These are phyloP conservation scores for Amanita pseudoporphyria DNA, from an alignment of 768 basidiomycete genomes.

Conservation along the genomic window DNA sequence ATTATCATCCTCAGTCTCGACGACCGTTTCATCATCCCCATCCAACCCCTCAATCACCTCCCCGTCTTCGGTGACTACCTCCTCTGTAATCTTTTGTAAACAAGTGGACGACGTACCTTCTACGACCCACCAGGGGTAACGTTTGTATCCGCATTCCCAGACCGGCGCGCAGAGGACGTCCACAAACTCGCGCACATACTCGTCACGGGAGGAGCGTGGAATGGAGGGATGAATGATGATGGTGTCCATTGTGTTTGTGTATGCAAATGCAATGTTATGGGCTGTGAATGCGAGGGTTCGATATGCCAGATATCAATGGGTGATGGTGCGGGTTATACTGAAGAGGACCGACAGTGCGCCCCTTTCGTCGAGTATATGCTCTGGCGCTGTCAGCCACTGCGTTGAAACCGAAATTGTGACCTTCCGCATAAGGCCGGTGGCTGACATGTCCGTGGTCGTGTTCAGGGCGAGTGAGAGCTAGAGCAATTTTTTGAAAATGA, in stretches of 20 bases:
- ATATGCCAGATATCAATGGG: background rate
- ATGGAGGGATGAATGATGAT: background rate
- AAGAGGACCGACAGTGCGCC: background rate
- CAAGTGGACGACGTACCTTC: background rate
- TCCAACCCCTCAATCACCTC: background rate
- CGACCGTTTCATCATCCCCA: background rate
- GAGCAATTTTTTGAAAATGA: too few relatives aligned
- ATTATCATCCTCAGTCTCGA: background rate
- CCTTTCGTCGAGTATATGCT: background rate
- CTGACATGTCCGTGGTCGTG: background rate
- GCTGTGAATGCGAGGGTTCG: background rate
- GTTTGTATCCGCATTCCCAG: background rate
- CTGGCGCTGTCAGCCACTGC: background rate
- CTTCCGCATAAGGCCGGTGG: background rate
- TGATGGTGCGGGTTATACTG: background rate
- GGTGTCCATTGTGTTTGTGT: constrained; percentile 1
- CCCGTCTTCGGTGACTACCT: background rate
- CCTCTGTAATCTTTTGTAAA: background rate
- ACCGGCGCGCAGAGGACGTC: background rate
- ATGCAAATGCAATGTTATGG: background rate
- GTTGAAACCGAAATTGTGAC: background rate
- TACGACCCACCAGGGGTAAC: background rate
- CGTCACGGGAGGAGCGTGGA: background rate
- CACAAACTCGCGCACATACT: background rate
- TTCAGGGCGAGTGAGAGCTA: background rate